Evolutionary conservation across 2,329 filamentous ascomycete genomes (phyloP).

Genomic region (Anisogramma anomala): DNA sequence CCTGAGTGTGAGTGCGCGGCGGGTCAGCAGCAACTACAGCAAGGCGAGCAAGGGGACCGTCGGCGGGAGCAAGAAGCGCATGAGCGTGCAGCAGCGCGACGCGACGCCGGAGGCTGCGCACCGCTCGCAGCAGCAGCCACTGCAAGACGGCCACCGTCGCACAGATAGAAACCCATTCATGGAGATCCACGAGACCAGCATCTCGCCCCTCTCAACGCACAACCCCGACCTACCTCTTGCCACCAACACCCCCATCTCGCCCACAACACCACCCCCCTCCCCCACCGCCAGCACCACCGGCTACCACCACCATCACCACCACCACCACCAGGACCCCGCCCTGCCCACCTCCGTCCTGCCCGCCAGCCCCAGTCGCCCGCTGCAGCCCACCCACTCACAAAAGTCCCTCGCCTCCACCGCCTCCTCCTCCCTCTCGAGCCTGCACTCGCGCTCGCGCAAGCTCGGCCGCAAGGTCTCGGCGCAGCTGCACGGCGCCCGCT

Average conservation of each 20-base stretch:
- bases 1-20: too few relatives aligned
- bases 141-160: too few relatives aligned
- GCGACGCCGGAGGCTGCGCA: too few relatives aligned
- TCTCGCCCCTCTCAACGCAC: background rate
- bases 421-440: constrained; percentile 11
- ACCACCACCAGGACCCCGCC: background rate
- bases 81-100: background rate
- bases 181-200: background rate
- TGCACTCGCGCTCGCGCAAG: constrained; percentile 3
- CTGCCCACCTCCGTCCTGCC: background rate
- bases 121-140: too few relatives aligned
- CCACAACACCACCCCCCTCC: background rate
- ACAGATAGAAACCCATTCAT: background rate
- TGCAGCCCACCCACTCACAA: constrained; percentile 8
- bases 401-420: constrained; percentile 7
- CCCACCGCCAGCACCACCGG: background rate
- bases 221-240: background rate
- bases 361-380: background rate
- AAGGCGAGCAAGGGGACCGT: too few relatives aligned
- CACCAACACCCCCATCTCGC: background rate
- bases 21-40: too few relatives aligned
- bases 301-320: background rate
- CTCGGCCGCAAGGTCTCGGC: constrained; percentile 10
- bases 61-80: background rate
- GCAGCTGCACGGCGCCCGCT: constrained; percentile 7